Evolutionary conservation across 2,329 filamentous ascomycete species (phyloP), one percentile per base, ranked within the genome.

Genomic region (Alternaria metachromatica): DNA sequence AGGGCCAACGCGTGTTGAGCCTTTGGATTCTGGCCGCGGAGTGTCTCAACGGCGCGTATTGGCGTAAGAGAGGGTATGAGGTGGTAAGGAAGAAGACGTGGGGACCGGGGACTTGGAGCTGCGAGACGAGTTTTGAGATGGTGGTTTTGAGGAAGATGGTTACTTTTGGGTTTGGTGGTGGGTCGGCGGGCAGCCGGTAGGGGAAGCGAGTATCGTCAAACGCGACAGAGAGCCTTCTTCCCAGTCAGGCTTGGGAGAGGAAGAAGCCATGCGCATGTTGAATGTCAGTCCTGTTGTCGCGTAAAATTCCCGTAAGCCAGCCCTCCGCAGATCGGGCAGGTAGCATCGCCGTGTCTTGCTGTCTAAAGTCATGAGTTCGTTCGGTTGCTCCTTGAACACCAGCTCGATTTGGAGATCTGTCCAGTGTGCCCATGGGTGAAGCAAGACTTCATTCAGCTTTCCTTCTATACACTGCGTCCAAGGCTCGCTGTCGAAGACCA

Each of bases 11-110:
- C 10, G 58, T 33, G n/a, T 23, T 48, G 55, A 30, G 23, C 2
- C 37, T 76, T 11, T 77, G 73, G 75, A 67, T 77, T 7, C 13
- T 71, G 18, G 66, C 68, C 0, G 72, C 68, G 3, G 74, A 77
- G 28, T 70, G 65, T 53, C 48, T 73, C 4, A 73, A 72, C 33
- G 74, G 73, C 4, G 59, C 20, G 2, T 77, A 77, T 60, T 76
- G 75, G 75, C 64, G 70, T 23, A 72, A 62, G 51, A 71, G 62
- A 50, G 74, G 75, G 12, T 76, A 66, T 60, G 23, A 43, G 4
- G 60, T 72, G 20, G 65, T 76, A 0, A 60, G 73, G 26, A 62
- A 64, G 43, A 64, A 43, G 23, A 49, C 37, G 1, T 44, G 58
- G 21, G 62, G 59, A 6, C 26, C 50, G 6, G 68, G 66, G 1